Percentiles rank a stretch among this genome's conserved stretches.
These are phyloP conservation scores for Panicum miliaceum DNA, from an alignment of 176 grass and related monocot species.

Conservation along the genomic window DNA sequence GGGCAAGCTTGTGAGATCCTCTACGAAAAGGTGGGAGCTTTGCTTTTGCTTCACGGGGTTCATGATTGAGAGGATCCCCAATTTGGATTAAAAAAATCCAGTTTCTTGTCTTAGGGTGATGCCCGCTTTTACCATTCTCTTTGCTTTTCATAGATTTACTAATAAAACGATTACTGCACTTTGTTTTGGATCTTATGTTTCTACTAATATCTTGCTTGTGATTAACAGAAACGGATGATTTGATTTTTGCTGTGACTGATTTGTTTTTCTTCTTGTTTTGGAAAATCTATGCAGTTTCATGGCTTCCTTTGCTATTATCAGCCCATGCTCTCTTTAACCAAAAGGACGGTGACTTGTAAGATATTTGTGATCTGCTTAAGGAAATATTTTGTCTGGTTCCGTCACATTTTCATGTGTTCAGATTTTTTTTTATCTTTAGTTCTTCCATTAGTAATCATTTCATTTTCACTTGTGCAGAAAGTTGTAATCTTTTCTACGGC, in stretches of 20 bases:
- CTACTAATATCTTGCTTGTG: background rate
- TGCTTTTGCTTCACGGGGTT: background rate
- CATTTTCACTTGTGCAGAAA: constrained; percentile 46
- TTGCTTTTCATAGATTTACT: background rate
- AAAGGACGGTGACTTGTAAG: background rate
- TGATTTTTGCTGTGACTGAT: background rate
- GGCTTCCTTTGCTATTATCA: background rate
- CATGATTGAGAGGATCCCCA: background rate
- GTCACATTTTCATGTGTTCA: background rate
- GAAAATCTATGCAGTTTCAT: background rate
- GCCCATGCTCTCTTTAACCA: background rate
- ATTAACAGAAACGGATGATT: background rate
- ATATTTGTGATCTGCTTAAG: background rate
- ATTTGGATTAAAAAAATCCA: background rate
- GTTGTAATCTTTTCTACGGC: constrained; percentile 79
- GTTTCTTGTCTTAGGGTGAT: background rate
- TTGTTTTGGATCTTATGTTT: background rate
- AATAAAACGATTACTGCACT: background rate
- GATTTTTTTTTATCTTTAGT: background rate
- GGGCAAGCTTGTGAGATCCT: background rate
- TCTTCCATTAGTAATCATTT: constrained; percentile 22
- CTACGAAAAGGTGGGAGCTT: background rate
- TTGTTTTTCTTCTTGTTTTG: background rate
- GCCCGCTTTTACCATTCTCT: background rate
- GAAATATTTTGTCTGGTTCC: background rate